phyloP scores from a whole-genome alignment of 2,329 filamentous ascomycete genomes.

The Onygenales sp. region DNA sequence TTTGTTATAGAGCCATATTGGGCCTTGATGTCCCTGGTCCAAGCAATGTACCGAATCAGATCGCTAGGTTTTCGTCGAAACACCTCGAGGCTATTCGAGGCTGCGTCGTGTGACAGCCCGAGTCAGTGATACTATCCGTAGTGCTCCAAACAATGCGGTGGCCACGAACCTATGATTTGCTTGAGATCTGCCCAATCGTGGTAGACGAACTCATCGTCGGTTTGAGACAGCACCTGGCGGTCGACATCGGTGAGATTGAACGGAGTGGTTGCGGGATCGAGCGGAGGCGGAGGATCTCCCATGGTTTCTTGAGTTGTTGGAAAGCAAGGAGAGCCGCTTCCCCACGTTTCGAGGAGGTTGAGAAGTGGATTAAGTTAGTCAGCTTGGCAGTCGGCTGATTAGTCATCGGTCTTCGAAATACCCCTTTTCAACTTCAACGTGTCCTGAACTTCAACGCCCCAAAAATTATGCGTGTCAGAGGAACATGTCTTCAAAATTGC shows the following conservation, averaged over 20 bases:
- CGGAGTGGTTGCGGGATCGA: slow-evolving; percentile 12
- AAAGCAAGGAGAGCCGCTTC: not conserved
- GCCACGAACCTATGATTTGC: slow-evolving; percentile 40
- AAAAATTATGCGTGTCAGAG: too few relatives aligned
- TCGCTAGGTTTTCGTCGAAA: slow-evolving; percentile 52
- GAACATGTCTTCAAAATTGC: too few relatives aligned
- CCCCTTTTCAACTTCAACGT: too few relatives aligned
- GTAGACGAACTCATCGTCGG: slow-evolving; percentile 42
- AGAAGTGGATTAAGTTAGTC: too few relatives aligned
- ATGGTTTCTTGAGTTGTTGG: not conserved
- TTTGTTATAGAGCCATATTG: slow-evolving; percentile 47
- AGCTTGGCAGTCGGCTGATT: too few relatives aligned
- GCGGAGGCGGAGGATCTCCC: not conserved
- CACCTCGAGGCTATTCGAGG: slow-evolving; percentile 44
- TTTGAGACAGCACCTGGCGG: slow-evolving; percentile 39
- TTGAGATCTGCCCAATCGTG: slow-evolving; percentile 45
- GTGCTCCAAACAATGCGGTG: not conserved
- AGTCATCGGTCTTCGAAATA: too few relatives aligned
- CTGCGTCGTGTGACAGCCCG: slow-evolving; percentile 14
- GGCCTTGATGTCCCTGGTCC: slow-evolving; percentile 46
- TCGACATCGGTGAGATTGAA: slow-evolving; percentile 44
- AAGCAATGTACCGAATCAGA: slow-evolving; percentile 50
- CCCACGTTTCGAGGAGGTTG: too few relatives aligned
- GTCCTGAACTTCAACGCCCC: too few relatives aligned
- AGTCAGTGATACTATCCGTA: slow-evolving; percentile 1